Percentiles rank a stretch among this genome's conserved stretches.
Evolutionary conservation across 2,329 filamentous ascomycete genomes (phyloP).

Genomic region (Fusarium hainanense): DNA sequence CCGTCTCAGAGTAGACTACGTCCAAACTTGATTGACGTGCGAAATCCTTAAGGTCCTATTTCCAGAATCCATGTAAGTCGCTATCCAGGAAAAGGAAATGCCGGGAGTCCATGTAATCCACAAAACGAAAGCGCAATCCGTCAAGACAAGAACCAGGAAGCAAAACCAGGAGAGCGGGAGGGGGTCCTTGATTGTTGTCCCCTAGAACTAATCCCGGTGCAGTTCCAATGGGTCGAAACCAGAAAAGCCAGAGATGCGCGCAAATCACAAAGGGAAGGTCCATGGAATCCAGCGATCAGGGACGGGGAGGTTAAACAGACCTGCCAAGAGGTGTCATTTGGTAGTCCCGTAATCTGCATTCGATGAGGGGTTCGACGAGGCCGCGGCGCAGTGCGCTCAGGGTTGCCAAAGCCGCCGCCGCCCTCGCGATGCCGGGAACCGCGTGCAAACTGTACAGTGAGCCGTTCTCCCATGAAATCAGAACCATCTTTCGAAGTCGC

Average conservation of each 20-base stretch:
- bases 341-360: conserved; percentile 98
- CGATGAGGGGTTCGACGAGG: conserved; percentile 94
- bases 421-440: conserved; percentile 73
- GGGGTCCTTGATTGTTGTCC: conserved; percentile 45
- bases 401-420: conserved; percentile 59
- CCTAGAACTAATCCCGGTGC: conserved; percentile 44
- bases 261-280: conserved; percentile 49
- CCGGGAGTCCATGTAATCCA: conserved; percentile 51
- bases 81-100: conserved; percentile 61
- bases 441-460: conserved; percentile 98
- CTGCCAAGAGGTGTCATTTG: conserved; percentile 99
- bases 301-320: conserved; percentile 82
- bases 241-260: conserved; percentile 48
- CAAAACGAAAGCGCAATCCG: conserved; percentile 52
- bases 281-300: conserved; percentile 60
- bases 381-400: conserved; percentile 72
- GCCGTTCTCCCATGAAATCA: conserved; percentile 96
- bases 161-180: conserved; percentile 43
- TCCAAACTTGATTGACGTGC: conserved; percentile 96
- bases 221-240: conserved; percentile 45
- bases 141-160: conserved; percentile 52
- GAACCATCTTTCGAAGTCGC: conserved; percentile 77
- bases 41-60: conserved; percentile 99
- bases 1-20: conserved; percentile 96
- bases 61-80: conserved; percentile 84